Evolutionary conservation across 352 stramenopile species (phyloP), one percentile per base, ranked within the genome.

Genomic region (Pythium biforme): DNA sequence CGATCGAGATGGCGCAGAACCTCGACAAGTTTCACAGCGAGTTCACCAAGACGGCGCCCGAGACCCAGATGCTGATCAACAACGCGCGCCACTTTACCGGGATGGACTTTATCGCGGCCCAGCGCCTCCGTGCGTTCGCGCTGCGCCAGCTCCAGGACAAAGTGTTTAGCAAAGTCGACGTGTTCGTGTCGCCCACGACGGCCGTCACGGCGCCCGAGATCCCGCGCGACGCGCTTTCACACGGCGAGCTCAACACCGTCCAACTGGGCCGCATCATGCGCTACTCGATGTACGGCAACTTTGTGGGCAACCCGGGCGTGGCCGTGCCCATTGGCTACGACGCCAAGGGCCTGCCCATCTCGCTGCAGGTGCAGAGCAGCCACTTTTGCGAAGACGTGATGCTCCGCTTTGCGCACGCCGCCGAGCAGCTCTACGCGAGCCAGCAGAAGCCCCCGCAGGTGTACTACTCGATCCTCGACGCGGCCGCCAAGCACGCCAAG

Each of bases 211-310:
- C 87, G 7, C 92, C 90, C 0, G 66, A 85, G 47, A 82, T 97
- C 55, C 72, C 69, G 7, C 15, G 25, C 9, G 79, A 84, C 43
- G 77, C 76, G 9, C 70, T 81, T 25, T 50, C 53, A 25, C 73
- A 59, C 23, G 83, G 80, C 6, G 77, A 87, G 33, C 59, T 93
- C 1, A 89, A 96, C 46, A 74, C 71, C 9, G 52, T 70, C 11
- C 68, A 83, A 31, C 62, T 89, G 20, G 68, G 76, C 19, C 66
- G 73, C 15, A 82, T 97, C 54, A 88, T 96, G 61, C 87, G 80
- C 31, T 97, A 87, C 72, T 81, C 81, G n/a, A 72, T 95, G 31
- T 87, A 96, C 48, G 89, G 77, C 26, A 96, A 97, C 64, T 79
- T 97, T 33, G 82, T 92, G 19, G 91, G 91, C 10, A 88, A 95